These are phyloP conservation scores for Musa itinerans DNA, from an alignment of 176 grass and related monocot genomes.

Conservation along the genomic window DNA sequence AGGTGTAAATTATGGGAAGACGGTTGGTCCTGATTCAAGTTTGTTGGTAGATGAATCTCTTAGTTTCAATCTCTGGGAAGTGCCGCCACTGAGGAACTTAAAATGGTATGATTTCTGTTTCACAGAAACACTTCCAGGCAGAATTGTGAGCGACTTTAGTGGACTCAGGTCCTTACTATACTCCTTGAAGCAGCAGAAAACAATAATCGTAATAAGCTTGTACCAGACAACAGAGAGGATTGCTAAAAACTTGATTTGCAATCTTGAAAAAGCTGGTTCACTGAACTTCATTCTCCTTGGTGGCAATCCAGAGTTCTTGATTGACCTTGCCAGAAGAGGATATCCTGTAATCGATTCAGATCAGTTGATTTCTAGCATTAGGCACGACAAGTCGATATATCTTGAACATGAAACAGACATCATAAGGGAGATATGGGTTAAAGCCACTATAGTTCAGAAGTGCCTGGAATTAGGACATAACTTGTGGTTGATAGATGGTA, in stretches of 20 bases:
- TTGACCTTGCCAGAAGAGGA: constrained; percentile 80
- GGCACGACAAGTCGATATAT: constrained; percentile 11
- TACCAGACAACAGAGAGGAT: constrained; percentile 34
- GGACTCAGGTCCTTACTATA: constrained; percentile 57
- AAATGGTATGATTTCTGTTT: constrained; percentile 95
- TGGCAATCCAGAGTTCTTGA: constrained; percentile 53
- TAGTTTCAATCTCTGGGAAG: constrained; percentile 57
- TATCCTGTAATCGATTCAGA: constrained; percentile 62
- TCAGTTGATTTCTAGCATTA: constrained; percentile 32
- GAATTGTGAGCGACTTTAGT: constrained; percentile 41
- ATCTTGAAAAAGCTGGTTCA: constrained; percentile 61
- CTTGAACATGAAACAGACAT: constrained; percentile 21
- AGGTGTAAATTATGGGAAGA: constrained; percentile 87
- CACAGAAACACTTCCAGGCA: constrained; percentile 43
- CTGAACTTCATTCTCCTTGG: constrained; percentile 57
- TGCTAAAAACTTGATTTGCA: constrained; percentile 79
- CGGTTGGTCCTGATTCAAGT: constrained; percentile 79
- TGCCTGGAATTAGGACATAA: constrained; percentile 66
- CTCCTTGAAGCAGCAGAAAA: constrained; percentile 33
- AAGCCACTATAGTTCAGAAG: constrained; percentile 52
- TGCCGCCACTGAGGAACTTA: constrained; percentile 45
- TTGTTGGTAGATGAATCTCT: constrained; percentile 56
- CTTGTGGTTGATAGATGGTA: constrained; percentile 72
- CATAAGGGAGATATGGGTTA: constrained; percentile 44
- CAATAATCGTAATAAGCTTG: constrained; percentile 57